phyloP scores from a whole-genome alignment of 768 basidiomycete genomes.

The Clathrus columnatus region DNA sequence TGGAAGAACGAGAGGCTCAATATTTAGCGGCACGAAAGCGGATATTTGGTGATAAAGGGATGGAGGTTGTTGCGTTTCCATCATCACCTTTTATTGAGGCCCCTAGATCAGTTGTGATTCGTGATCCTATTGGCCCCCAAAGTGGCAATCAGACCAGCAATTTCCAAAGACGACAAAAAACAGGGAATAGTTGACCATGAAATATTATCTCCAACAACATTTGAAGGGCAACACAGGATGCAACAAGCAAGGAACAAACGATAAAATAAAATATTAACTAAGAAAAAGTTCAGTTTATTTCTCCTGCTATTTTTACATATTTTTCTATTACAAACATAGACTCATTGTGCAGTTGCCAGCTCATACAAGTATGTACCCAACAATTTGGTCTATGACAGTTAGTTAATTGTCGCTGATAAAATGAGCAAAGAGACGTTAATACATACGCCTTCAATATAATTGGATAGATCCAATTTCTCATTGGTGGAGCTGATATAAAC shows the following conservation, averaged over 20 bases:
- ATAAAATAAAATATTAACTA: too few species aligned
- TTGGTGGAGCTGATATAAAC: constrained; percentile 62
- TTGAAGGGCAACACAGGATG: background rate
- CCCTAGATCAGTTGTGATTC: background rate
- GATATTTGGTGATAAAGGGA: constrained; percentile 38
- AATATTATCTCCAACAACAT: too few species aligned
- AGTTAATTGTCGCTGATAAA: background rate
- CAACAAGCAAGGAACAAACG: too few species aligned
- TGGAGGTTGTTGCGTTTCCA: background rate
- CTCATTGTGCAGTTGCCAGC: constrained; percentile 29
- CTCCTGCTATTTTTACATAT: background rate
- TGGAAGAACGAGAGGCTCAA: constrained; percentile 61
- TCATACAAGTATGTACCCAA: constrained; percentile 79
- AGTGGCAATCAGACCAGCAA: background rate
- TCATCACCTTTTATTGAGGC: background rate
- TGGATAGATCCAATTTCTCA: constrained; percentile 87
- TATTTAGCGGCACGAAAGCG: constrained; percentile 68
- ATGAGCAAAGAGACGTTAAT: background rate
- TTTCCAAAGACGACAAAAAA: background rate
- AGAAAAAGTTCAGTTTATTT: background rate
- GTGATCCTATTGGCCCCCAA: constrained; percentile 4
- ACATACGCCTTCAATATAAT: constrained; percentile 79
- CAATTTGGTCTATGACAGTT: constrained; percentile 47
- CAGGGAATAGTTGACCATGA: too few species aligned
- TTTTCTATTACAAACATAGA: background rate